Conservation (phyloP, 352 stramenopile genomes). For the Phytophthora niederhauseri region DNA sequence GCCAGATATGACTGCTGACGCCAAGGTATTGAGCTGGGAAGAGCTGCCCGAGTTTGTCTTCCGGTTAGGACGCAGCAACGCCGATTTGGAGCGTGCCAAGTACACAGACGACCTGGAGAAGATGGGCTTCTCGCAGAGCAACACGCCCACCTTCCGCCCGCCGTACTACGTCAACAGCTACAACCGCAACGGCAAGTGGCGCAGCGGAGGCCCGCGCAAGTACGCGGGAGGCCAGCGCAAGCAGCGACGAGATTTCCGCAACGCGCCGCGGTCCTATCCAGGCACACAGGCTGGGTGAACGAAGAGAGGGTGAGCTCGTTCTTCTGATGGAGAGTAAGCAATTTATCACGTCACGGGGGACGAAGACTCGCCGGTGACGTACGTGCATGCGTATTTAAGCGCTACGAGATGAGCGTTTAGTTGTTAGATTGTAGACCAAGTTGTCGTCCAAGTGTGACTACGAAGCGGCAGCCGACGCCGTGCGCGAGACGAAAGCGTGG, state of each 20-base stretch:
- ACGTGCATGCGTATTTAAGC: constrained; percentile 3
- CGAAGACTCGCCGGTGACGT: constrained; percentile 17
- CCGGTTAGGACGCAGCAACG: constrained; percentile 45
- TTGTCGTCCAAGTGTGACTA: constrained; percentile 13
- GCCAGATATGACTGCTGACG: constrained; percentile 64
- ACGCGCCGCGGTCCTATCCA: constrained; percentile 27
- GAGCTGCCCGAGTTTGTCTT: constrained; percentile 82
- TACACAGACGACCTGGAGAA: constrained; percentile 70
- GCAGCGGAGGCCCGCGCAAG: constrained; percentile 46
- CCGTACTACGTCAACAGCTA: constrained; percentile 55
- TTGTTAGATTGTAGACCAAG: constrained; percentile 14
- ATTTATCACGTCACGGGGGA: constrained; percentile 5
- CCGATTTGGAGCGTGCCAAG: constrained; percentile 56
- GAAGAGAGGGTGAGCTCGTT: constrained; percentile 7
- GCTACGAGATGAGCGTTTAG: constrained; percentile 7
- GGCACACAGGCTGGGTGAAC: constrained; percentile 41
- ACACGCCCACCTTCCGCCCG: constrained; percentile 51
- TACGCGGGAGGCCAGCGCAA: constrained; percentile 57
- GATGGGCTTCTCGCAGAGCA: constrained; percentile 57
- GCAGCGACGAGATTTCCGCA: constrained; percentile 39
- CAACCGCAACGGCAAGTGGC: constrained; percentile 58
- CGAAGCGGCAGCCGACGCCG: neutral
- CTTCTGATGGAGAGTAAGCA: constrained; percentile 11
- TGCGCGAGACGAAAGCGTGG: neutral
- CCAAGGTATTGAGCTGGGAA: constrained; percentile 59